phyloP scores from a whole-genome alignment of 176 grass and related monocot species.

The Olyra latifolia region DNA sequence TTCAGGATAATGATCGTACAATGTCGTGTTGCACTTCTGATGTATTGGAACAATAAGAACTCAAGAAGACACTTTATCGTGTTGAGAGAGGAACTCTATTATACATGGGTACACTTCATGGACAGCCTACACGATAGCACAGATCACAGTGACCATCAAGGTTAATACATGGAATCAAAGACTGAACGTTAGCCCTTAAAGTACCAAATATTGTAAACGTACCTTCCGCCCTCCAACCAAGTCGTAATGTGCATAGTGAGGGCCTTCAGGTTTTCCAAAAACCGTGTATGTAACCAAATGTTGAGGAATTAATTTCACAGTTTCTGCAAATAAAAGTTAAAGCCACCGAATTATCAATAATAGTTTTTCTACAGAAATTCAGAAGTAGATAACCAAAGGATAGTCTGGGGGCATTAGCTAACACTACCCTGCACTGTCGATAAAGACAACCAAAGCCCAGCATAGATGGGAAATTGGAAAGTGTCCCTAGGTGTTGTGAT shows the following conservation, averaged over 20 bases:
- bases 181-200: neutral
- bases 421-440: neutral
- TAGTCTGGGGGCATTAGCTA: neutral
- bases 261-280: constrained; percentile 66
- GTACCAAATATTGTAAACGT: constrained; percentile 16
- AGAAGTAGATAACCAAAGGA: neutral
- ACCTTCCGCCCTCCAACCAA: constrained; percentile 88
- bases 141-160: constrained; percentile 13
- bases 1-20: neutral
- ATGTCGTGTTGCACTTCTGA: neutral
- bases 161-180: constrained; percentile 4
- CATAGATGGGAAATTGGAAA: neutral
- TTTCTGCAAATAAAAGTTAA: constrained; percentile 66
- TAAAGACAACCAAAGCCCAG: neutral
- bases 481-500: neutral
- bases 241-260: constrained; percentile 94
- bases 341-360: neutral
- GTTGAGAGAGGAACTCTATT: constrained; percentile 77
- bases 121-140: constrained; percentile 60
- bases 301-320: constrained; percentile 77
- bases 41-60: neutral
- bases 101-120: constrained; percentile 96
- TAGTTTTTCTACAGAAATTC: neutral
- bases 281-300: constrained; percentile 76
- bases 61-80: constrained; percentile 62